Evolutionary conservation across 2,329 filamentous ascomycete genomes (phyloP).

Genomic region (Penicillium sp.): DNA sequence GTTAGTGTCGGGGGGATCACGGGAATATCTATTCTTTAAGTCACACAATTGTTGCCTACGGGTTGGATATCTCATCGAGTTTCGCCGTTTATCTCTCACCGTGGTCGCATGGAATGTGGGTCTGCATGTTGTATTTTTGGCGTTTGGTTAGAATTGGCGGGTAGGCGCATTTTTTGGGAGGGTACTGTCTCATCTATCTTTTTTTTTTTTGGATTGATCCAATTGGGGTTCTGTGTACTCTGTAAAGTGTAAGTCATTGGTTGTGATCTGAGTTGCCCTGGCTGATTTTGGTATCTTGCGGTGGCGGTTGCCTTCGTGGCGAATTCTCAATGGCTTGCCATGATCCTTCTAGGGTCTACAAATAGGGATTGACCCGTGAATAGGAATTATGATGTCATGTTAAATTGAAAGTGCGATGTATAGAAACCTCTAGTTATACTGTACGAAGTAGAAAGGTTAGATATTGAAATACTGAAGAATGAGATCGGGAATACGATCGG

Average conservation of each 20-base stretch:
- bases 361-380: background rate
- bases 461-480: background rate
- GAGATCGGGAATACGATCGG: background rate
- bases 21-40: background rate
- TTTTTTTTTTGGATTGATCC: background rate
- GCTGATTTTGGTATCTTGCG: conserved; percentile 1
- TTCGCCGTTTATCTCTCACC: background rate
- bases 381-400: background rate
- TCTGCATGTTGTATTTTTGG: background rate
- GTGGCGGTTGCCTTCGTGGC: conserved; percentile 9
- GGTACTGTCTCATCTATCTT: background rate
- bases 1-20: background rate
- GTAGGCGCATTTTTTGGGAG: background rate
- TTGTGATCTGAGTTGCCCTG: background rate
- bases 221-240: background rate
- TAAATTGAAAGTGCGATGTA: background rate
- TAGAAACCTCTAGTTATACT: background rate
- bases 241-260: background rate
- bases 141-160: background rate
- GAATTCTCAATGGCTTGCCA: conserved; percentile 6
- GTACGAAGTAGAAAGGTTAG: background rate
- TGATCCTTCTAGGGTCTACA: background rate
- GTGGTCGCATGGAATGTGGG: background rate
- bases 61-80: background rate
- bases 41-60: background rate